phyloP scores from a whole-genome alignment of 768 basidiomycete species.

The Mycena galericulata region DNA sequence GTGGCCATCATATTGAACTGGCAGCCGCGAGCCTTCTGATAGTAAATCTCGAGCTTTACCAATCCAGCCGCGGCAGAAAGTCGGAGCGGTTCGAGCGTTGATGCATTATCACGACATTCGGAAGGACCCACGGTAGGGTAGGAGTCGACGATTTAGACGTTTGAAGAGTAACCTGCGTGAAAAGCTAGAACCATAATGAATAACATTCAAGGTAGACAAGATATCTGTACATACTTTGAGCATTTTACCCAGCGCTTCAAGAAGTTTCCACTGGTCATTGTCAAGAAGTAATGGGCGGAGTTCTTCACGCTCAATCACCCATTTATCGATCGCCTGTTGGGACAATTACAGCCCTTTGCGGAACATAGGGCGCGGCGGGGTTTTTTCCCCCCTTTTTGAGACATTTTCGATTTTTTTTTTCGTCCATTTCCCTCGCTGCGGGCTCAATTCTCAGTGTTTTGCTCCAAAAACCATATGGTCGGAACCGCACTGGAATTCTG shows the following conservation, averaged over 20 bases:
- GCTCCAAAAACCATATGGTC: too few relatives aligned
- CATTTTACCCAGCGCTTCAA: not conserved
- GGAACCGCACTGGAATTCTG: too few relatives aligned
- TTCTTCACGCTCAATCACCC: not conserved
- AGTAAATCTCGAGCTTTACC: not conserved
- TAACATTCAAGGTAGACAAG: not conserved
- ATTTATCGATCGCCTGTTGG: not conserved
- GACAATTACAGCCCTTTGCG: too few relatives aligned
- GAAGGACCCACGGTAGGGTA: not conserved
- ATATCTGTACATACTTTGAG: not conserved
- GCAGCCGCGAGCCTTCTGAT: not conserved
- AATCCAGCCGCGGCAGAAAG: not conserved
- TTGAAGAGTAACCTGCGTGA: slow-evolving; percentile 13
- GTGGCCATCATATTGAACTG: not conserved
- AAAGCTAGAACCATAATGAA: not conserved
- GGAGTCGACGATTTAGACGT: slow-evolving; percentile 13
- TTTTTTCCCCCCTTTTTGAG: too few relatives aligned
- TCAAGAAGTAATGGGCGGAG: not conserved
- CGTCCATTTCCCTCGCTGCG: too few relatives aligned
- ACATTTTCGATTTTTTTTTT: too few relatives aligned
- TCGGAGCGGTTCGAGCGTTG: not conserved
- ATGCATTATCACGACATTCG: not conserved
- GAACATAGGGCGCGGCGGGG: too few relatives aligned
- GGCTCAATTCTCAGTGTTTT: too few relatives aligned
- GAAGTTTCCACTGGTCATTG: not conserved